A percentile compares a stretch with the other conserved stretches of the same genome.
These are phyloP conservation scores for Lasiodiplodia sp. DNA, from an alignment of 2,329 filamentous ascomycete species.

Conservation along the genomic window DNA sequence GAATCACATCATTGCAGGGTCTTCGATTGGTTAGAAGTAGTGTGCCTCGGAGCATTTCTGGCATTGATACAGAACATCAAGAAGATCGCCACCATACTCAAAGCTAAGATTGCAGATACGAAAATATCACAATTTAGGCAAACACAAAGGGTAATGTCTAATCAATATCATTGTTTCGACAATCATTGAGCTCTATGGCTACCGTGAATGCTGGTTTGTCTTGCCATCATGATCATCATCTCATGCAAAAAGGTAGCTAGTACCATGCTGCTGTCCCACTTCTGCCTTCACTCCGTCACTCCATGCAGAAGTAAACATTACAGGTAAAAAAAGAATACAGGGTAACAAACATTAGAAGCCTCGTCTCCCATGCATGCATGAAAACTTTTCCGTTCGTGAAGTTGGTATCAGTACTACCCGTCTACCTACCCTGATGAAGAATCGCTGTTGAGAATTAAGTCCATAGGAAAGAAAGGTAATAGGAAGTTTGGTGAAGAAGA, in stretches of 20 bases:
- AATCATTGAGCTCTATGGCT: not conserved
- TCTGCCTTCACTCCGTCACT: not conserved
- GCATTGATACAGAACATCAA: too few species aligned
- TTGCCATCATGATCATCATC: conserved; percentile 10
- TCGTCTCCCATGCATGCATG: conserved; percentile 11
- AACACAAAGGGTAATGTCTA: not conserved
- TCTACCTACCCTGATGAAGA: conserved; percentile 14
- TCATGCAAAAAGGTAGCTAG: conserved; percentile 9
- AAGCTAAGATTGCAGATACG: too few species aligned
- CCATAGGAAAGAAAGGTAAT: conserved; percentile 1
- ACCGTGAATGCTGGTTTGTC: not conserved
- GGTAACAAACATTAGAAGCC: not conserved
- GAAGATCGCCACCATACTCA: too few species aligned
- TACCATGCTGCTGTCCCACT: not conserved
- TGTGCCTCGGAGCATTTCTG: too few species aligned
- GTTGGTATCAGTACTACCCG: conserved; percentile 15
- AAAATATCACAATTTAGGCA: too few species aligned
- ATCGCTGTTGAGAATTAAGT: not conserved
- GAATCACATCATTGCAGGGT: too few species aligned
- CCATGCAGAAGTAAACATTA: conserved; percentile 26
- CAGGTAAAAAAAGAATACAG: not conserved
- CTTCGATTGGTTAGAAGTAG: too few species aligned
- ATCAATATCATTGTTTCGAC: not conserved
- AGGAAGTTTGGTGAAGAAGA: not conserved
- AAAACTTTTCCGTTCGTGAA: conserved; percentile 27